phyloP scores from a whole-genome alignment of 257 asterid genomes.

The Solanum commersonii region DNA sequence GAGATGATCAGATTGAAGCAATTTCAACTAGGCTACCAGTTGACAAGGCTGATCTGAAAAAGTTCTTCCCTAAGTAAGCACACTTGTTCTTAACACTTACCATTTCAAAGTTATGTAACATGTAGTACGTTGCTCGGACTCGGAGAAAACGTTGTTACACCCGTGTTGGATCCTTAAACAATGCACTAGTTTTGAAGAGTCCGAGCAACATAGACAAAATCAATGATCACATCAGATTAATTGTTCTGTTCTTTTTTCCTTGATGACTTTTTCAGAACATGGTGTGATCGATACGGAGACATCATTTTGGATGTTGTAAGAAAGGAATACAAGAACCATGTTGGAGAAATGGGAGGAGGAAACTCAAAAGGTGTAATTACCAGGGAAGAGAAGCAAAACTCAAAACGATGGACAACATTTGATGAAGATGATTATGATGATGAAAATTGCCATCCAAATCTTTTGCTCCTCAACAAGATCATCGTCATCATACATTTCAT shows the following conservation, averaged over 20 bases:
- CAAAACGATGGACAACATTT: conserved; percentile 50
- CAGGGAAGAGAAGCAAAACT: conserved; percentile 18
- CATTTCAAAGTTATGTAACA: not conserved
- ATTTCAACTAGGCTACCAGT: conserved; percentile 75
- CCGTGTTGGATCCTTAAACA: not conserved
- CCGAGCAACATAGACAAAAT: not conserved
- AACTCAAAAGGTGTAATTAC: conserved; percentile 10
- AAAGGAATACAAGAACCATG: conserved; percentile 67
- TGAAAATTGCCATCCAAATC: conserved; percentile 59
- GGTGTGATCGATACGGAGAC: conserved; percentile 59
- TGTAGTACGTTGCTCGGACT: not conserved
- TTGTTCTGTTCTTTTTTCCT: not conserved
- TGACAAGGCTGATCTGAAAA: conserved; percentile 52
- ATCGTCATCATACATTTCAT: conserved; percentile 7
- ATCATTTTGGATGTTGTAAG: conserved; percentile 62
- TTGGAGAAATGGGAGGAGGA: conserved; percentile 36
- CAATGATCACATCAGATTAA: not conserved
- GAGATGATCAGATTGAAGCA: conserved; percentile 71
- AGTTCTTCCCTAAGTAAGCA: conserved; percentile 54
- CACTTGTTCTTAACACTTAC: not conserved
- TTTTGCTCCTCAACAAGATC: conserved; percentile 27
- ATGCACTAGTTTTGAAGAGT: not conserved
- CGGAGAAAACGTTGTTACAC: not conserved
- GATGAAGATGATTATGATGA: conserved; percentile 40
- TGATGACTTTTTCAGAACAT: conserved; percentile 25